Base-by-base conservation (phyloP, 2,329 filamentous ascomycete genomes). In the Septoria petroselini region DNA sequence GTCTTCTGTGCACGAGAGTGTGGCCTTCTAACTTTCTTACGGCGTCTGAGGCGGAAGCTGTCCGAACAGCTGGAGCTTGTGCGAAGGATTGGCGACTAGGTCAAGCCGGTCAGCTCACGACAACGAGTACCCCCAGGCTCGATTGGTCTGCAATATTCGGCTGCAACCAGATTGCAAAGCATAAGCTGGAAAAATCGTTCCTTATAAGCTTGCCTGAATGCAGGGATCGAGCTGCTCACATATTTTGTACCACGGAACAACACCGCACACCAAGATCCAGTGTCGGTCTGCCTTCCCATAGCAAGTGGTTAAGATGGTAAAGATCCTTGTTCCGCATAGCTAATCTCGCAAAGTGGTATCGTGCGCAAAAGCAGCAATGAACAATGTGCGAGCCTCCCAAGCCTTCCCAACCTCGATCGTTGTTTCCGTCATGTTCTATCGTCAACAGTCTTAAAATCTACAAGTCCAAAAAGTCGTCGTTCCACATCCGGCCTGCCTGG, bases 401-500 rank as follows among this genome's bases (percentile, higher is more conserved):
- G 17, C 38, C 39, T 35, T 15, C 34, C 34, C 17, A 12, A 21
- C 8, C 14, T 17, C 31, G 25, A 9, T 31, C 14, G 17, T 9
- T 38, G 6, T 17, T 25, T 11, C 34, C 39, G 44, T 17, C 19
- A 31, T 15, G 9, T n/a, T 14, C 31, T 25, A 19, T 14, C 23
- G n/a, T 33, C 23, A 35, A 17, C n/a, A 14, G 12, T 17, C 12
- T 18, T 23, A 18, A 48, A 27, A 29, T 29, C 42, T 31, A 49
- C 33, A 50, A 44, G 39, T 41, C 35, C 51, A 58, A 29, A 29
- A 31, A 56, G 33, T 63, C 62, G 52, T 65, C 63, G 18, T 64
- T 58, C 58, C 58, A 58, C 54, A 65, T 62, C 21, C 52, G 49
- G 4, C 62, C 63, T 29, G 55, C 51, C 41, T 64, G 59, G 50